A percentile compares a stretch with the other conserved stretches of the same genome.
These are phyloP conservation scores for Paxillus ammoniavirescens DNA, from an alignment of 768 basidiomycete genomes.

Conservation along the genomic window DNA sequence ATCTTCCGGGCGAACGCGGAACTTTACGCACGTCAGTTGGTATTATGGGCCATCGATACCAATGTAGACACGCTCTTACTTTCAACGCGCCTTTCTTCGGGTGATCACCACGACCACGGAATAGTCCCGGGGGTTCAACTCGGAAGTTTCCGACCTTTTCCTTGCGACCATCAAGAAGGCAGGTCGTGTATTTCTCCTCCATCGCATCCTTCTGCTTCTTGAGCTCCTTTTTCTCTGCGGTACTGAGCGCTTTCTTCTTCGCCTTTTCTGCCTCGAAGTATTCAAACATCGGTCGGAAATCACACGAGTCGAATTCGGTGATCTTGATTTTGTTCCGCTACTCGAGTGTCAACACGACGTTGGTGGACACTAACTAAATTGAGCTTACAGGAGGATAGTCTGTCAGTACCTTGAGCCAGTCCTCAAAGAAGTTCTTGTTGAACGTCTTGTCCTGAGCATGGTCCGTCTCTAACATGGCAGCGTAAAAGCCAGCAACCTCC, in stretches of 20 bases:
- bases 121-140: conserved; percentile 97
- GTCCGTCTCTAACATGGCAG: conserved; percentile 86
- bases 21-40: conserved; percentile 40
- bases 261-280: conserved; percentile 91
- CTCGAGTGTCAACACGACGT: conserved; percentile 7
- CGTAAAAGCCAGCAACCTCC: conserved; percentile 97
- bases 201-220: conserved; percentile 83
- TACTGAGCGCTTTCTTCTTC: conserved; percentile 83
- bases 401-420: conserved; percentile 77
- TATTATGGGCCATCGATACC: conserved; percentile 1
- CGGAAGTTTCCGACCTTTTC: conserved; percentile 99
- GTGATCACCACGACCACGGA: conserved; percentile 97
- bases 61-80: conserved; percentile 44
- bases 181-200: conserved; percentile 83
- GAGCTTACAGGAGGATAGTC: conserved; percentile 78
- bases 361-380: conserved; percentile 5
- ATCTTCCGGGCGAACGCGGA: conserved; percentile 89
- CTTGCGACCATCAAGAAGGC: conserved; percentile 92
- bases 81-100: conserved; percentile 96
- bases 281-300: conserved; percentile 94
- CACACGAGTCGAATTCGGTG: conserved; percentile 73
- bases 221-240: conserved; percentile 86
- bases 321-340: conserved; percentile 77
- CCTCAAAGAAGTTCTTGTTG: conserved; percentile 94
- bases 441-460: conserved; percentile 88